Base-by-base conservation (phyloP, 495 filamentous ascomycete genomes). In the Baudoinia panamericana region DNA sequence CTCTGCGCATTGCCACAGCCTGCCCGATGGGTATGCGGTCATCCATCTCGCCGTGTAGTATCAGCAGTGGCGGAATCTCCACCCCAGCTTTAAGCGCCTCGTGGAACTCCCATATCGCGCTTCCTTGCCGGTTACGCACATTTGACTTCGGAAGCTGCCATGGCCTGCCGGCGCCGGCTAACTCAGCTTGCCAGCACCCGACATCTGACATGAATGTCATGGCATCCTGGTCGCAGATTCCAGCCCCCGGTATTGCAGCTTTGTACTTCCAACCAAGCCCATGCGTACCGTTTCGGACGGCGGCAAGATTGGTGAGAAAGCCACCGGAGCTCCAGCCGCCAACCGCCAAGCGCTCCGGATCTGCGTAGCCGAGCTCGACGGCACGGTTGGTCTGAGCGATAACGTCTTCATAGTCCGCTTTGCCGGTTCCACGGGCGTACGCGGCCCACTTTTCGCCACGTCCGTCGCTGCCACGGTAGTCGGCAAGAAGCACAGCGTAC, bases 301-400 rank as follows among this genome's bases (percentile, higher is more conserved):
- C 18, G 21, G 19, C 11, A 13, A 44, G 28, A 26, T 27, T 44
- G 25, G 49, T 45, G 13, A 60, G 38, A 26, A 57, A 62, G 7
- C 59, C 59, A 27, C 59, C 59, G 39, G 57, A 52, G 41, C 48
- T 54, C 41, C 41, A 59, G 11, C 59, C 57, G 21, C 53, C 48
- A 19, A 60, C 52, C 19, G 48, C 41, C 16, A 60, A 34, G 15
- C 50, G 40, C 12, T 53, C 43, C 35, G 46, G 40, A 36, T 62
- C 56, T 12, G 51, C 47, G 23, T 39, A 45, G 13, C 56, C 54
- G 6, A 41, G 22, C 27, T 51, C 50, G 29, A 60, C 56, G 12
- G 56, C 57, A 16, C 22, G 25, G 17, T 55, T 29, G n/a, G 49
- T 49, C 28, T 56, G 39, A 11, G 53, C 35, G 30, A 60, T 56